Evolutionary conservation across 768 basidiomycete genomes (phyloP), one percentile per base, ranked within the genome.

Genomic region (Multifurca ochricompacta): DNA sequence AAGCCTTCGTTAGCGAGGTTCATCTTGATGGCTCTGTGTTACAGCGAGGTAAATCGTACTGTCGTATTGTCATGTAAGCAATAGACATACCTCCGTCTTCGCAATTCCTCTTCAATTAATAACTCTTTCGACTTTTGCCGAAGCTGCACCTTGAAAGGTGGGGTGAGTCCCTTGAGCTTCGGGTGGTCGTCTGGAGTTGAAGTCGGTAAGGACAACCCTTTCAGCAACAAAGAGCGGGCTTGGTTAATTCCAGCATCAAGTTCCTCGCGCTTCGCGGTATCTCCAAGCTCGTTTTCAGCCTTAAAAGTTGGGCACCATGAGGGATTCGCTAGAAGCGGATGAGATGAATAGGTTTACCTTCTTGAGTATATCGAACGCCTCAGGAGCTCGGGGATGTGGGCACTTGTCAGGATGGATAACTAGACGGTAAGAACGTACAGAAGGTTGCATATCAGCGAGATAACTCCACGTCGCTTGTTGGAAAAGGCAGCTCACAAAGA

Each of bases 321-420:
- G 46, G 52, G 27, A 55, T 41, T 27, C 23, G 49, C 13, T n/a
- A 16, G 49, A 9, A 7, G 8, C 25, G 25, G 19, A 32, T 9
- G 2, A 21, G 30, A 36, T 6, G 46, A 16, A 18, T 21, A 4
- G 43, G 13, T 10, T 59, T 70, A 87, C 91, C 81, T 96, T 95
- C 75, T 96, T 96, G 43, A 96, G 76, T 31, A 91, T 65, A 68
- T 95, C 92, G 66, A 96, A 96, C 1, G 93, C 93, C 70, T 96
- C 91, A 63, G 91, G 85, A 47, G 91, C 89, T 64, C 83, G 81
- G 27, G 80, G 75, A 71, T 96, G 91, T 67, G 88, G 74, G 63
- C 87, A 87, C 77, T 98, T 99, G 76, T 99, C 96, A 58, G 96
- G 96, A 77, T 99, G 96, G 65, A 99, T 97, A 70, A 96, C 90